Percentiles rank a stretch among this genome's conserved stretches.
Conservation (phyloP, 768 basidiomycete genomes). For the Trametes villosa region DNA sequence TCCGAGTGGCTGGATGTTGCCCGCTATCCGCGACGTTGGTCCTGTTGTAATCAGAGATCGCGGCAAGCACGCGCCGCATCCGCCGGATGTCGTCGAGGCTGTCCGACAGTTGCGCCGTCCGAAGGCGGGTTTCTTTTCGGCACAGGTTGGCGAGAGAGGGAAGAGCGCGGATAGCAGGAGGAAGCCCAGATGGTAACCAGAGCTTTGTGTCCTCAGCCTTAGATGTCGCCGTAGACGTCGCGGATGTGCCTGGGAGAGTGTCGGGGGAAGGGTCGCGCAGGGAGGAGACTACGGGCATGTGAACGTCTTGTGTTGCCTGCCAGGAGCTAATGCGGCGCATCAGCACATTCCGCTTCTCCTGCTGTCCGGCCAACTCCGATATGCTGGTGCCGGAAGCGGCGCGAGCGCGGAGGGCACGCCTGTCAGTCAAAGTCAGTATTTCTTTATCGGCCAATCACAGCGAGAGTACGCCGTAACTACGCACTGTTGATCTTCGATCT, state of each 20-base stretch:
- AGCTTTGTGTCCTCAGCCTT: neutral
- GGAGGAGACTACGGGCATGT: slow-evolving; percentile 18
- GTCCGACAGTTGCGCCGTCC: slow-evolving; percentile 20
- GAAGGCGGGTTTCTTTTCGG: slow-evolving; percentile 11
- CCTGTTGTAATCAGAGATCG: slow-evolving; percentile 6
- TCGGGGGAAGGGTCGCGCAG: neutral
- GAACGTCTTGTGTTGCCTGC: slow-evolving; percentile 16
- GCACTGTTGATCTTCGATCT: slow-evolving; percentile 33
- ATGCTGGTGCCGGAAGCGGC: neutral
- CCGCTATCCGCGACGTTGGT: slow-evolving; percentile 14
- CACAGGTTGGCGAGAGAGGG: neutral
- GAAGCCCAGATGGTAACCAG: slow-evolving; percentile 16
- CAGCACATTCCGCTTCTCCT: slow-evolving; percentile 14
- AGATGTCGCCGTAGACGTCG: neutral
- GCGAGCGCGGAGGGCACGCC: neutral
- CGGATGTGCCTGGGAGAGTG: neutral
- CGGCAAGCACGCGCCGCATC: neutral
- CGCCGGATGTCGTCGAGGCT: slow-evolving; percentile 16
- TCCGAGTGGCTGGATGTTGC: neutral
- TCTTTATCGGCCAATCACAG: neutral
- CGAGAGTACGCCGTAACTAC: slow-evolving; percentile 5
- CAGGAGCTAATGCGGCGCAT: slow-evolving; percentile 11
- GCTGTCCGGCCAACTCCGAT: neutral
- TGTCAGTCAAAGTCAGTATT: neutral
- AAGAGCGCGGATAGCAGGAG: neutral